Base-by-base conservation (phyloP, 1,139 yeast genomes). In the Entelexis paramagnoliae region DNA sequence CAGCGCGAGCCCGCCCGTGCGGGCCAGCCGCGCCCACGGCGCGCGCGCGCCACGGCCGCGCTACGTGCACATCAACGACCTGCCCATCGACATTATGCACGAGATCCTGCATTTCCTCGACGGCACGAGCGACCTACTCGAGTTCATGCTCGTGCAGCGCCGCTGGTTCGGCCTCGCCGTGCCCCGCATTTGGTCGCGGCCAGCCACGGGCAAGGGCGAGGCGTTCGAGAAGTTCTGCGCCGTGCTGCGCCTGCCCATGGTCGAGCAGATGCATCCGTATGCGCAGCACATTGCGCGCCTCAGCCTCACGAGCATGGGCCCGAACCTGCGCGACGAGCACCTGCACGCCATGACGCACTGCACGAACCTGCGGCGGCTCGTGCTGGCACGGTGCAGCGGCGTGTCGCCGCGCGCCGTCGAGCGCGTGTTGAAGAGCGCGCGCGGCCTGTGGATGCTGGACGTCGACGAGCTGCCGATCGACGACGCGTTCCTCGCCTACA, bases 161-260 rank as follows among this genome's bases (percentile, higher is more conserved):
- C 77, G 81, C 58, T 88, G 95, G 83, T 87, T 89, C 46, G 80
- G 87, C 20, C 79, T 88, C 16, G 95, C 87, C 63, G 74, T 83
- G 51, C 71, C 89, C 40, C 89, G 96, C 94, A 85, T 86, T 64
- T 77, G 97, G 56, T 30, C 33, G 36, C 38, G 35, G 33, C 74
- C 24, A 73, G 13, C 9, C 13, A 13, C 46, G 20, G 13, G 26
- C 16, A 28, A 7, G 22, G 29, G 19, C 29, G 3, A 8, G 13
- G 36, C 22, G 11, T 17, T 33, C 33, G 47, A 33, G 19, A n/a
- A n/a, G 17, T 24, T 44, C 28, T 17, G n/a, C n/a, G n/a, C 47
- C 19, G 32, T 24, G 13, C 28, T 33, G 20, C 4, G 13, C 9
- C 3, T 7, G 20, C 40, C 39, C 10, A n/a, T 6, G 14, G n/a